Percentiles rank a stretch among this genome's conserved stretches.
Evolutionary conservation across 371 early-diverging fungal species (phyloP).

Genomic region (Smittium culicis): DNA sequence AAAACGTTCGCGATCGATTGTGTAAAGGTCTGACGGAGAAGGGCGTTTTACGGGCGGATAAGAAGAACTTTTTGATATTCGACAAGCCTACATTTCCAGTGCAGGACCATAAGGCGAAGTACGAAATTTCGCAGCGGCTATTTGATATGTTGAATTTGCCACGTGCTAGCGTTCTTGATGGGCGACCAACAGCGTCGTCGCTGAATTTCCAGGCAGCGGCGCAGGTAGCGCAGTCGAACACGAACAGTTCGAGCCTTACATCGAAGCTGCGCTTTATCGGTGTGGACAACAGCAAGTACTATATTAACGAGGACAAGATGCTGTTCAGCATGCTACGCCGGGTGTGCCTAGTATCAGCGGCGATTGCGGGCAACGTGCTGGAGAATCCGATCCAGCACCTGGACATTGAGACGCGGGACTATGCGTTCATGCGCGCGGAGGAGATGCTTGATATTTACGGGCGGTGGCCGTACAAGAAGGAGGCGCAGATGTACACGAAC

Average conservation of each 20-base stretch:
- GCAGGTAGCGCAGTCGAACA: constrained; percentile 28
- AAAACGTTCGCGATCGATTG: too few species aligned
- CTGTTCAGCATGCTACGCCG: constrained; percentile 46
- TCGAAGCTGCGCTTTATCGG: constrained; percentile 23
- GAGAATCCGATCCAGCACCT: constrained; percentile 81
- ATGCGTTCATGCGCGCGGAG: constrained; percentile 75
- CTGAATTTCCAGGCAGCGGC: background rate
- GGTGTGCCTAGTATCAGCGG: constrained; percentile 85
- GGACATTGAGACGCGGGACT: constrained; percentile 70
- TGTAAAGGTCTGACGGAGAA: too few species aligned
- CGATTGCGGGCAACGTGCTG: constrained; percentile 88
- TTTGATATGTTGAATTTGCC: constrained; percentile 50
- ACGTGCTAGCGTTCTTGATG: constrained; percentile 31
- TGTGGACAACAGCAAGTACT: constrained; percentile 22
- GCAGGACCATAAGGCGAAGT: constrained; percentile 69
- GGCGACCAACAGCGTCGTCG: too few species aligned
- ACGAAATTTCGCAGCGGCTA: constrained; percentile 64
- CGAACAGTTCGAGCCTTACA: constrained; percentile 30
- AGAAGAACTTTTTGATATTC: constrained; percentile 83
- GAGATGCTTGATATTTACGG: constrained; percentile 76
- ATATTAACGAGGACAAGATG: constrained; percentile 26
- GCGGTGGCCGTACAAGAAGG: constrained; percentile 50
- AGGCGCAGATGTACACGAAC: constrained; percentile 31
- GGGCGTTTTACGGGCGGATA: too few species aligned
- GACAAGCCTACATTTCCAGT: constrained; percentile 93